A percentile compares a stretch with the other conserved stretches of the same genome.
Conservation (phyloP, 768 basidiomycete genomes). For the Macrolepiota dolichaula region DNA sequence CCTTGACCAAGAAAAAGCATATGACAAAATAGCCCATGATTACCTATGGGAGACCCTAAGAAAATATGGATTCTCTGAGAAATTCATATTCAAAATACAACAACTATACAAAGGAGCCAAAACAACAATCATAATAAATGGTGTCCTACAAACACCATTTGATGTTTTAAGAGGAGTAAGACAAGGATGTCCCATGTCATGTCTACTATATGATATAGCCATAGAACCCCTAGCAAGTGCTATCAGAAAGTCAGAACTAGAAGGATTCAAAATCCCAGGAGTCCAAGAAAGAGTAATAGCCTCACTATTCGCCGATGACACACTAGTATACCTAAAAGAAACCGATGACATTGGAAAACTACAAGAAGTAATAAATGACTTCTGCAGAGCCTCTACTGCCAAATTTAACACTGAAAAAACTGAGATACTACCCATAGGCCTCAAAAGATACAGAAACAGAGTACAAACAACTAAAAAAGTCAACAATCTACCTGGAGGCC, state of each 20-base stretch:
- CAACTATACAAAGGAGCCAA: slow-evolving; percentile 5
- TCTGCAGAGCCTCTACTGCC: slow-evolving; percentile 21
- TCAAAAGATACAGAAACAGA: slow-evolving; percentile 19
- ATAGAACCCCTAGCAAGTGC: slow-evolving; percentile 30
- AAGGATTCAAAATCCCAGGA: slow-evolving; percentile 20
- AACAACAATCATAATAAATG: slow-evolving; percentile 28
- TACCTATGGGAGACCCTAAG: no score
- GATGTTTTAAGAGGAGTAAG: slow-evolving; percentile 25
- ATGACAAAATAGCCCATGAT: no score
- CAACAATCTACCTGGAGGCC: not conserved
- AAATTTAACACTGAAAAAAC: slow-evolving; percentile 18
- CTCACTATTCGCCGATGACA: slow-evolving; percentile 37
- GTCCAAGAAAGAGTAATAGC: slow-evolving; percentile 18
- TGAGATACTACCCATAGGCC: slow-evolving; percentile 29
- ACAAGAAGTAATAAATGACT: not conserved
- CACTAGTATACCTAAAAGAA: slow-evolving; percentile 13
- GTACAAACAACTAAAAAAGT: slow-evolving; percentile 10
- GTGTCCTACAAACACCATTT: slow-evolving; percentile 18
- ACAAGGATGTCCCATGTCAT: slow-evolving; percentile 36
- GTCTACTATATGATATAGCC: slow-evolving; percentile 31
- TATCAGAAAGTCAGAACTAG: slow-evolving; percentile 23
- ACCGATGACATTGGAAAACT: not conserved
- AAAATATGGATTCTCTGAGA: slow-evolving; percentile 20
- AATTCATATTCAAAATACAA: slow-evolving; percentile 24
- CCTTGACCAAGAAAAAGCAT: no score